Conservation (phyloP, 2,329 filamentous ascomycete species). For the Metarhizium humberi region DNA sequence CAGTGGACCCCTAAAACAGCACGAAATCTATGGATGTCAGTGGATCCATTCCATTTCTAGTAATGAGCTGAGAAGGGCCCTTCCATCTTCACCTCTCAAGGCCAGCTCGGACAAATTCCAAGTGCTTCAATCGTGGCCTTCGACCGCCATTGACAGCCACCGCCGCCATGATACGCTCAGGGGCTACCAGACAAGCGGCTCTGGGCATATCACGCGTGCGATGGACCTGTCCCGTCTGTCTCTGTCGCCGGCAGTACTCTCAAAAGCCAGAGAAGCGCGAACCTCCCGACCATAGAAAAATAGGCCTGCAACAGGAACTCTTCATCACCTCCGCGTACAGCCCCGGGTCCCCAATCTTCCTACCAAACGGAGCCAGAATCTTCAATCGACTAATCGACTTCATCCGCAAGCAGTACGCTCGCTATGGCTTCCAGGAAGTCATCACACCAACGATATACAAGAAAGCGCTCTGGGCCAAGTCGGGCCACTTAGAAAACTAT, state of each 20-base stretch:
- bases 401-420: constrained; percentile 71
- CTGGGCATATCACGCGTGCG: constrained; percentile 10
- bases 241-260: constrained; percentile 20
- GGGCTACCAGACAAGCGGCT: constrained; percentile 12
- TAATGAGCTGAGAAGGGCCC: background rate
- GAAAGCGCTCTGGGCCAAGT: constrained; percentile 75
- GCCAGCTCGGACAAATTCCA: background rate
- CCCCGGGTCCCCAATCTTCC: constrained; percentile 76
- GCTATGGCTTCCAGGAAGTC: constrained; percentile 81
- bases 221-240: constrained; percentile 24
- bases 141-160: constrained; percentile 2
- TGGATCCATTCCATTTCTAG: constrained; percentile 2
- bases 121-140: background rate
- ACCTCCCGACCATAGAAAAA: constrained; percentile 48
- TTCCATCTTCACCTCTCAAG: background rate
- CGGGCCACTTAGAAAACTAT: constrained; percentile 83
- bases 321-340: constrained; percentile 74
- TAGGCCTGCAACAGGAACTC: constrained; percentile 59
- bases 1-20: background rate
- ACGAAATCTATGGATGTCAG: background rate
- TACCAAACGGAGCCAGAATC: constrained; percentile 71
- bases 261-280: constrained; percentile 18
- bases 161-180: constrained; percentile 21
- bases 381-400: constrained; percentile 80
- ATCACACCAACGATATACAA: constrained; percentile 89